Conservation (phyloP, 257 asterid species). For the Forsythia suspensa region DNA sequence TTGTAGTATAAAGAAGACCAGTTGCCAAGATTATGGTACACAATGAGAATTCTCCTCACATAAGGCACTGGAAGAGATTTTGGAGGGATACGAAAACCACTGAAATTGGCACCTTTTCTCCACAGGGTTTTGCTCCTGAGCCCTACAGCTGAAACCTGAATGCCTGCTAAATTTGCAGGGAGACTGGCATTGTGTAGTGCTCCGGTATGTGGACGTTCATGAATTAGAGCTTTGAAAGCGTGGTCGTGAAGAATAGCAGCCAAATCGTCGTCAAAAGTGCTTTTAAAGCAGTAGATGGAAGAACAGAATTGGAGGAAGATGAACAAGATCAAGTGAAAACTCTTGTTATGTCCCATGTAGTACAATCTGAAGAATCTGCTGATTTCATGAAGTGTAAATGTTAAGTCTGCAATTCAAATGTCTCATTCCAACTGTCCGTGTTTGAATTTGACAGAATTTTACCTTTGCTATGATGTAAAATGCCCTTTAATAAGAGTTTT, state of each 20-base stretch:
- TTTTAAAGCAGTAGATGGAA: conserved; percentile 29
- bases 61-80: conserved; percentile 61
- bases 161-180: conserved; percentile 67
- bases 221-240: conserved; percentile 48
- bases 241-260: conserved; percentile 61
- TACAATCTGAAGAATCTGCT: conserved; percentile 15
- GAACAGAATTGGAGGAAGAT: conserved; percentile 34
- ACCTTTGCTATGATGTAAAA: conserved; percentile 4
- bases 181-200: conserved; percentile 57
- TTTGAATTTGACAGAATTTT: not conserved
- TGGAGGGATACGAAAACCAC: conserved; percentile 57
- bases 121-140: conserved; percentile 70
- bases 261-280: conserved; percentile 39
- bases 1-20: conserved; percentile 61
- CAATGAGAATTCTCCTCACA: conserved; percentile 58
- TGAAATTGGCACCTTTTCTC: conserved; percentile 67
- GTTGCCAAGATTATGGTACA: conserved; percentile 72
- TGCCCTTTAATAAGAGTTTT: not conserved
- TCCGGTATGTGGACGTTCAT: conserved; percentile 55
- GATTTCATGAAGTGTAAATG: not conserved
- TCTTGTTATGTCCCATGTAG: conserved; percentile 29
- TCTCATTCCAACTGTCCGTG: conserved; percentile 7
- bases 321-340: conserved; percentile 24
- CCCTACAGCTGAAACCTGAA: conserved; percentile 51
- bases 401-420: not conserved